Evolutionary conservation across 768 basidiomycete genomes (phyloP), one percentile per base, ranked within the genome.

Genomic region (Pholiota molesta): DNA sequence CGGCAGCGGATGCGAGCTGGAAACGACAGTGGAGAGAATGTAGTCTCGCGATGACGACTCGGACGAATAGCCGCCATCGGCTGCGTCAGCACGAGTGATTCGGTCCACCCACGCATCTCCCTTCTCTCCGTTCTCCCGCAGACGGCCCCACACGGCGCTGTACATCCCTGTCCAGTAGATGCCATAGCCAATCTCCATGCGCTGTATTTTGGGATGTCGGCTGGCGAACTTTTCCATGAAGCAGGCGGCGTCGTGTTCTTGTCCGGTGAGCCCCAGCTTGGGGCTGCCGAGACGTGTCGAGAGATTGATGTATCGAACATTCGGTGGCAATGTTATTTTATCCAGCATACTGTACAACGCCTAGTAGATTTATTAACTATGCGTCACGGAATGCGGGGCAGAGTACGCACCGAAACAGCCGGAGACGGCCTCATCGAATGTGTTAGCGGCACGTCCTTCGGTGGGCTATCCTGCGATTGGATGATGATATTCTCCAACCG

Each of bases 131-230:
- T 67, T 70, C 17, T 62, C 59, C 37, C 68, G 44, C 28, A 68
- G 55, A 17, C 73, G 66, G 16, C 65, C 69, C 72, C 73, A 75
- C 14, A 65, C 65, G 16, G 65, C 72, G 16, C 62, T 66, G 61
- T 68, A 75, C 65, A 67, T 72, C 19, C 74, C 73, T 6, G 72
- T 72, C 74, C 72, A 74, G 52, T 74, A 73, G 11, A 71, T 71
- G 2, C 73, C 73, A 52, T 73, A 75, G 14, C 65, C 65, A 3
- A 74, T 65, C 52, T 73, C 71, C 28, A 73, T 64, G 23, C 60
- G 53, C 37, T 65, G 66, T 13, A 74, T 40, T n/a, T 44, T 54
- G 0, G 70, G 62, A 39, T 72, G 62, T 9, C 63, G 55, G 4
- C 55, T 42, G 0, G 70, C 72, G 29, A 75, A 62, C 3, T 59